Conservation (phyloP, 225 moss, liverwort and hornwort species). For the Marchantia paleacea region DNA sequence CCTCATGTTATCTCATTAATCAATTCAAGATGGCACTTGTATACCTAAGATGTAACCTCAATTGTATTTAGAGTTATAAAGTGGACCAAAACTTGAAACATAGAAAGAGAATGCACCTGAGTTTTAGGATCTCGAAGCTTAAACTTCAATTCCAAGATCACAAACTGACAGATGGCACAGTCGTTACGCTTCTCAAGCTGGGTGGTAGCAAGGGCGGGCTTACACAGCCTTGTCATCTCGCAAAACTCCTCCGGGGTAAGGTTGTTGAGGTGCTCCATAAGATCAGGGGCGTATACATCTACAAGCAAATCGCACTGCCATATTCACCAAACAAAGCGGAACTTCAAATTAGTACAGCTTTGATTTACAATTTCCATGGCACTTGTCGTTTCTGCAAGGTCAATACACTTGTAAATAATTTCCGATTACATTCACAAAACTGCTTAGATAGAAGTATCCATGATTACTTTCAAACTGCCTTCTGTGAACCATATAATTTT, state of each 20-base stretch:
- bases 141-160: constrained; percentile 75
- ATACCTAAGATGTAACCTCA: too few species aligned
- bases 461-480: too few species aligned
- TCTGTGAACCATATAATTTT: too few species aligned
- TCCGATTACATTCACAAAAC: too few species aligned
- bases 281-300: constrained; percentile 64
- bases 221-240: constrained; percentile 64
- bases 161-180: constrained; percentile 86
- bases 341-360: background rate
- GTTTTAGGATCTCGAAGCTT: constrained; percentile 76
- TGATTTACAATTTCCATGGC: background rate
- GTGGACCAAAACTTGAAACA: background rate
- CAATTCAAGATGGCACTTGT: too few species aligned
- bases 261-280: constrained; percentile 63
- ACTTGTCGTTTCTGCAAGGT: background rate
- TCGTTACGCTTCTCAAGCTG: constrained; percentile 47
- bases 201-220: constrained; percentile 23
- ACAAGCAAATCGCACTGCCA: constrained; percentile 85
- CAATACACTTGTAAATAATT: too few species aligned
- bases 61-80: too few species aligned
- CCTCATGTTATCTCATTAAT: too few species aligned
- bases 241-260: constrained; percentile 78
- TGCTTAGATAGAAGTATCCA: too few species aligned
- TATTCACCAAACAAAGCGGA: background rate
- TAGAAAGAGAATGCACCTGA: constrained; percentile 39